A percentile compares a stretch with the other conserved stretches of the same genome.
These are phyloP conservation scores for Sporisorium iseilematis-ciliati DNA, from an alignment of 1,284 basidiomycete genomes.

Conservation along the genomic window DNA sequence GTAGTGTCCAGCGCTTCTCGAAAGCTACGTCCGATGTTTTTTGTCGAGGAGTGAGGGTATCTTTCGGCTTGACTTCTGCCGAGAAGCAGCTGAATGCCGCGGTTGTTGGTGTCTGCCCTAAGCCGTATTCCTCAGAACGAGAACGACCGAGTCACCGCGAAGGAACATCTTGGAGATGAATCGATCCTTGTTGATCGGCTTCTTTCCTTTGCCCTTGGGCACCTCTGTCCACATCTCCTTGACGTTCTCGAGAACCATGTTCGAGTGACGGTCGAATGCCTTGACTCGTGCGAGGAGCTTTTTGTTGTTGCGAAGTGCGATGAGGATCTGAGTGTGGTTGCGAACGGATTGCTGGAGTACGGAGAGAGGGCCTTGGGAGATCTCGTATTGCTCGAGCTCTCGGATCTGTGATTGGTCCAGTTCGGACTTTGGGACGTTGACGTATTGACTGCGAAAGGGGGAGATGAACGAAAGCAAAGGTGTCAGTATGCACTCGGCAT, in stretches of 20 bases:
- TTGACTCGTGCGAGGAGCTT: conserved; percentile 97
- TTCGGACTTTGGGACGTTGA: conserved; percentile 95
- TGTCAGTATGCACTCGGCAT: background rate
- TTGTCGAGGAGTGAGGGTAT: conserved; percentile 11
- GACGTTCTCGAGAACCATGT: conserved; percentile 79
- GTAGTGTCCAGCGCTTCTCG: background rate
- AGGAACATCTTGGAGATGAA: conserved; percentile 98
- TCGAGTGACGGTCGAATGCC: conserved; percentile 98
- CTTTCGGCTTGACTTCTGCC: background rate
- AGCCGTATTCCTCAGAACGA: conserved; percentile 54
- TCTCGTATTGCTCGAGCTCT: conserved; percentile 78
- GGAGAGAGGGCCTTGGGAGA: conserved; percentile 82
- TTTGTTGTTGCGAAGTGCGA: conserved; percentile 97
- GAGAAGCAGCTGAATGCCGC: background rate
- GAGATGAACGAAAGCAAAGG: background rate
- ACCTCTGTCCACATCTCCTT: conserved; percentile 95
- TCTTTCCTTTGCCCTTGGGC: conserved; percentile 98
- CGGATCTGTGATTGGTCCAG: conserved; percentile 95
- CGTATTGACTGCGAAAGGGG: conserved; percentile 82
- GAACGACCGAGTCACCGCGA: conserved; percentile 68
- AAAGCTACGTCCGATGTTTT: background rate
- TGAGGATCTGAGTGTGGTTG: conserved; percentile 97
- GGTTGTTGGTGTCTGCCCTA: conserved; percentile 3
- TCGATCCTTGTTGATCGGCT: conserved; percentile 90
- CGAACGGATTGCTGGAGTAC: conserved; percentile 97